Percentiles rank a stretch among this genome's conserved stretches.
Conservation (phyloP, 441 rosid genomes). For the Gossypium gossypioides region DNA sequence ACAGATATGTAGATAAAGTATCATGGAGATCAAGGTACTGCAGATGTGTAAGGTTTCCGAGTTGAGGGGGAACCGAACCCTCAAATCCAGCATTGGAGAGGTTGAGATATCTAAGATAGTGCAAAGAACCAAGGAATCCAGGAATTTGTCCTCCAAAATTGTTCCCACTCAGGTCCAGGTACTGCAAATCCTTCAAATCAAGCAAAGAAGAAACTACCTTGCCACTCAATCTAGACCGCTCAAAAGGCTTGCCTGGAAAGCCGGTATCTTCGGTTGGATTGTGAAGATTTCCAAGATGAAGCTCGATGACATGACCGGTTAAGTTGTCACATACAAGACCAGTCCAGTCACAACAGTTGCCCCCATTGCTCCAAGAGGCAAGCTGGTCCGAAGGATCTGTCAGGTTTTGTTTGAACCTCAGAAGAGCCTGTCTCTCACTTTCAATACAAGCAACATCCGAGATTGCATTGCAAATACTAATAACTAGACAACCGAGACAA, state of each 20-base stretch:
- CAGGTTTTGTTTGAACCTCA: slow-evolving; percentile 16
- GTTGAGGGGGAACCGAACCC: slow-evolving; percentile 15
- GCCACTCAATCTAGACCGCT: slow-evolving; percentile 6
- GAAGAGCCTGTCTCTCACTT: slow-evolving; percentile 22
- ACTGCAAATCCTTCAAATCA: slow-evolving; percentile 10
- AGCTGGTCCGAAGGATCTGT: slow-evolving; percentile 11
- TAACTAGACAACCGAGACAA: neutral
- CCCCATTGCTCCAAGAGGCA: slow-evolving; percentile 6
- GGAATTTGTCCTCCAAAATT: slow-evolving; percentile 18
- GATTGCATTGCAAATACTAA: neutral
- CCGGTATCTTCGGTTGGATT: neutral
- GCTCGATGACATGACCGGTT: slow-evolving; percentile 21
- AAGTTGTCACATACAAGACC: slow-evolving; percentile 16
- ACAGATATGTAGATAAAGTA: neutral
- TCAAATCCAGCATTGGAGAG: slow-evolving; percentile 18
- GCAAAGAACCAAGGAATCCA: slow-evolving; percentile 9
- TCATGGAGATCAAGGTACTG: slow-evolving; percentile 15
- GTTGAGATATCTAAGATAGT: slow-evolving; percentile 15
- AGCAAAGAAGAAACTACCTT: slow-evolving; percentile 12
- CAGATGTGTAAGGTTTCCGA: slow-evolving; percentile 22
- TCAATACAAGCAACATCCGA: slow-evolving; percentile 5
- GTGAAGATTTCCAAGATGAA: slow-evolving; percentile 19
- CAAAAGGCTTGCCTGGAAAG: slow-evolving; percentile 1
- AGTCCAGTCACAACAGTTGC: slow-evolving; percentile 7
- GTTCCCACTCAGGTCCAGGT: slow-evolving; percentile 21